A percentile compares a stretch with the other conserved stretches of the same genome.
phyloP scores from a whole-genome alignment of 2,329 filamentous ascomycete species.

The Aspergillus japonicus region DNA sequence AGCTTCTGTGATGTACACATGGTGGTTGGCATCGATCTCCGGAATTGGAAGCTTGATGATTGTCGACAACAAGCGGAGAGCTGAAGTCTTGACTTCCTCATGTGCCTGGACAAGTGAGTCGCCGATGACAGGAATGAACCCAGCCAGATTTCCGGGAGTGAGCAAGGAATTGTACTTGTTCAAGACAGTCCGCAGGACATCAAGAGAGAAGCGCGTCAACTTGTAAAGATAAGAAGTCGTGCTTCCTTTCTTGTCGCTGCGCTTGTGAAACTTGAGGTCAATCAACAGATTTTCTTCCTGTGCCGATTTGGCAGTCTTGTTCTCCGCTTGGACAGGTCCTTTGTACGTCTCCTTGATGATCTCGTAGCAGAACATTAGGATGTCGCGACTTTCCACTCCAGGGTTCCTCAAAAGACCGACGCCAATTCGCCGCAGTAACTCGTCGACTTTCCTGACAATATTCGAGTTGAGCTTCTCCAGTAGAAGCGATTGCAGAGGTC shows the following conservation, averaged over 20 bases:
- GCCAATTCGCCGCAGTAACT: conserved; percentile 78
- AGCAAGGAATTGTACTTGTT: conserved; percentile 81
- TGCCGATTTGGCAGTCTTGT: conserved; percentile 26
- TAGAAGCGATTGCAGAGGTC: conserved; percentile 74
- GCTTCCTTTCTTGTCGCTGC: conserved; percentile 66
- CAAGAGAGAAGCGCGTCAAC: conserved; percentile 80
- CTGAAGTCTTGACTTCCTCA: conserved; percentile 88
- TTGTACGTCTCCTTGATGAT: conserved; percentile 84
- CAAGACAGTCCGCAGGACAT: conserved; percentile 79
- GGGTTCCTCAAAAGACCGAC: conserved; percentile 80
- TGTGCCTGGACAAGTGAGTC: conserved; percentile 81
- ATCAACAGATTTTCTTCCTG: conserved; percentile 66
- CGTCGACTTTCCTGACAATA: conserved; percentile 86
- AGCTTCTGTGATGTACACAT: conserved; percentile 81
- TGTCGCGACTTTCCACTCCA: conserved; percentile 72
- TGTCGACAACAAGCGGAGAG: conserved; percentile 78
- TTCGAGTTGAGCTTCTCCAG: conserved; percentile 80
- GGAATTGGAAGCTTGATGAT: conserved; percentile 80
- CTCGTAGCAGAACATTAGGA: conserved; percentile 93
- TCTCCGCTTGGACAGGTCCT: conserved; percentile 50
- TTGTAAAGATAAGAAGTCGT: conserved; percentile 84
- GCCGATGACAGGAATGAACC: conserved; percentile 84
- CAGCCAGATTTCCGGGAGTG: conserved; percentile 74
- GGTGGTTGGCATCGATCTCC: conserved; percentile 66
- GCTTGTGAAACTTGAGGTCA: conserved; percentile 72